Percentiles rank a stretch among this genome's conserved stretches.
Conservation (phyloP, 2,329 filamentous ascomycete species). For the Ceratocystis colombiana region DNA sequence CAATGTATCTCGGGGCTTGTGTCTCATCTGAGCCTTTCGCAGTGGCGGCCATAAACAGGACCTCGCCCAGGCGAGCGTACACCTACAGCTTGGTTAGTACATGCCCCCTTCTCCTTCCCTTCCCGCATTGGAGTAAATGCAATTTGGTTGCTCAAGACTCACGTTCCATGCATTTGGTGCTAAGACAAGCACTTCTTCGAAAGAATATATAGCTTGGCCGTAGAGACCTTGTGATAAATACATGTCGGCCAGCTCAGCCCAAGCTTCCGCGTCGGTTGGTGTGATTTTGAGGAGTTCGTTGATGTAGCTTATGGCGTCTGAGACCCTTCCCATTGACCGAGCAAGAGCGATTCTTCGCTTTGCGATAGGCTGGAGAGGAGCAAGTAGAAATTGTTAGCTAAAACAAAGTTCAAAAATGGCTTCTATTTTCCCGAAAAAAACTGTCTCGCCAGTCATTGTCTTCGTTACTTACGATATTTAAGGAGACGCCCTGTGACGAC, state of each 20-base stretch:
- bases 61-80: conserved; percentile 76
- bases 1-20: conserved; percentile 42
- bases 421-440: conserved; percentile 14
- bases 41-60: conserved; percentile 60
- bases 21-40: conserved; percentile 30
- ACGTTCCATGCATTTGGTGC: conserved; percentile 94
- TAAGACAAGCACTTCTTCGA: conserved; percentile 82
- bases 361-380: conserved; percentile 55
- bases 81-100: conserved; percentile 44
- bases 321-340: conserved; percentile 56
- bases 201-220: conserved; percentile 71
- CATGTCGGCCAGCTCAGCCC: conserved; percentile 82
- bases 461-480: conserved; percentile 58
- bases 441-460: background rate
- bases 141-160: conserved; percentile 32
- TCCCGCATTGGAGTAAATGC: background rate
- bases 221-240: conserved; percentile 73
- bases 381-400: conserved; percentile 28
- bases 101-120: background rate
- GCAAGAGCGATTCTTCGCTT: conserved; percentile 78
- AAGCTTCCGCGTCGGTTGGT: conserved; percentile 84
- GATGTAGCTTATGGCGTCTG: conserved; percentile 66
- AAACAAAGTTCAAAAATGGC: conserved; percentile 25
- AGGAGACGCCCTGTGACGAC: conserved; percentile 47
- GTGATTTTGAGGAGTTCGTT: conserved; percentile 68